Evolutionary conservation across 371 early-diverging fungal species (phyloP).

Genomic region (Gilbertella persicaria): DNA sequence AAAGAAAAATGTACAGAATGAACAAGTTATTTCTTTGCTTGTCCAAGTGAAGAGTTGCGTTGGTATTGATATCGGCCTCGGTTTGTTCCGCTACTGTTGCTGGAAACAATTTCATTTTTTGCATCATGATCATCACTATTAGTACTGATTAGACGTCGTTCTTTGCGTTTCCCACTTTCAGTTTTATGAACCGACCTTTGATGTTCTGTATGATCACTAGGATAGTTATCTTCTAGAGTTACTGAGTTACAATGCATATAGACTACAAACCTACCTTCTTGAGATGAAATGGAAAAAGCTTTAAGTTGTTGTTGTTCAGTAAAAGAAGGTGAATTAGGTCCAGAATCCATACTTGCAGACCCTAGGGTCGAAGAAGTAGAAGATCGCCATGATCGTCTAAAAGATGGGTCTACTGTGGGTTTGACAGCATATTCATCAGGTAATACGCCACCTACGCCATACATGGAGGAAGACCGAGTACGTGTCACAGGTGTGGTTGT

Average conservation of each 20-base stretch:
- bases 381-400: slow-evolving; percentile 25
- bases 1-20: too few species aligned
- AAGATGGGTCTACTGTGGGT: background rate
- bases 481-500: slow-evolving; percentile 5
- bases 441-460: slow-evolving; percentile 26
- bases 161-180: slow-evolving; percentile 45
- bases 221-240: background rate
- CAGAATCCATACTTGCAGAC: slow-evolving; percentile 18
- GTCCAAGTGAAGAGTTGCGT: too few species aligned
- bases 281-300: slow-evolving; percentile 6
- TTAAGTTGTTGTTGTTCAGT: slow-evolving; percentile 5
- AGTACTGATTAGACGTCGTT: slow-evolving; percentile 13
- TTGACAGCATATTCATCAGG: slow-evolving; percentile 19
- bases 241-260: slow-evolving; percentile 1
- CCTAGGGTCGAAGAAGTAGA: slow-evolving; percentile 19
- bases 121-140: background rate
- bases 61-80: background rate
- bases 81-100: slow-evolving; percentile 3
- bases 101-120: slow-evolving; percentile 1
- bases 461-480: slow-evolving; percentile 9
- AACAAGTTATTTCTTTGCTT: background rate
- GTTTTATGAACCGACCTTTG: slow-evolving; percentile 34
- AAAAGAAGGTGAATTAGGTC: slow-evolving; percentile 17
- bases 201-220: slow-evolving; percentile 2
- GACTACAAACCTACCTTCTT: background rate